Base-by-base conservation (phyloP, 164 flowering plant genomes). In the Vitis riparia region DNA sequence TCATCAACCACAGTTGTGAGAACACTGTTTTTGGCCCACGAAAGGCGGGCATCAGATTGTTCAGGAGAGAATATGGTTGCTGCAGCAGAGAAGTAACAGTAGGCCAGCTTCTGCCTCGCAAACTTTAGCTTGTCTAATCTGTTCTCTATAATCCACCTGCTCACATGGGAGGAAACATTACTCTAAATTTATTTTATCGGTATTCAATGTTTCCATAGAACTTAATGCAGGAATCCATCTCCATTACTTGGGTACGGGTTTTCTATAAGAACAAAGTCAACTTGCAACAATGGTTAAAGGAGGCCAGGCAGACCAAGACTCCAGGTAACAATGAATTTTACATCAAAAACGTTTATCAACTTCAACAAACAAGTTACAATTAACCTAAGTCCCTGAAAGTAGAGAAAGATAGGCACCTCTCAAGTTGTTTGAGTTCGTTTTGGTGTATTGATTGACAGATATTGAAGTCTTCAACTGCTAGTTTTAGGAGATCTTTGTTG, bases 1-100 rank as follows among this genome's bases (percentile, higher is more conserved):
- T 91, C 94, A 78, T 89, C 94, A 37, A 91, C 83, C 52, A 87
- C 86, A 8, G 92, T 88, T 8, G 91, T 82, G 37, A 91, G 91
- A 7, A 89, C 82, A 56, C 84, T 80, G 73, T 81, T 86, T 80
- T 88, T 87, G 32, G 94, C 87, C 89, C 91, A 89, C 66, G 91
- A 75, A 58, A 88, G 72, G 30, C 94, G 91, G 7, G 94, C 91
- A 75, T 88, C 93, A 52, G 84, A 73, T 72, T 82, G 75, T 73
- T 84, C 85, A 32, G 90, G 91, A 50, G 83, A 10, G 30, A 62
- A 74, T 30, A 89, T 73, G 51, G 85, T 80, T 19, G 91, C 85
- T 9, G 88, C 92, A 57, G 82, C 86, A 73, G 89, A 83, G 66
- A 91, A 89, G 80, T 89, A 88, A 80, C 94, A 90, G 73, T 87